Percentiles rank a stretch among this genome's conserved stretches.
Conservation (phyloP, 1,284 basidiomycete genomes). For the Stygiomarasmius scandens region DNA sequence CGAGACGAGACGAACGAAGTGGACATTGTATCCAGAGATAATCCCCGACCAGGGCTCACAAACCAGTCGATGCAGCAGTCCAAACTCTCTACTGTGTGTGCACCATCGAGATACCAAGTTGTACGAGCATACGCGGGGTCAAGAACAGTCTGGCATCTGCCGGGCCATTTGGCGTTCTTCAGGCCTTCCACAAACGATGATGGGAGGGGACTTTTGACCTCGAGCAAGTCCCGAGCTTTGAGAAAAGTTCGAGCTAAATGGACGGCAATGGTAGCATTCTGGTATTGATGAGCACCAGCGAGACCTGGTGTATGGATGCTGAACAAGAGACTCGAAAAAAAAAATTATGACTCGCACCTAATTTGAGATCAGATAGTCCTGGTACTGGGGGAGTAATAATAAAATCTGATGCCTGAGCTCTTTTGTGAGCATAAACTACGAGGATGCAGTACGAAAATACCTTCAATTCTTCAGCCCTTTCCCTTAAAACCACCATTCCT, state of each 20-base stretch:
- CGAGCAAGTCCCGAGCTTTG: constrained; percentile 33
- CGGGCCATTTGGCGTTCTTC: constrained; percentile 85
- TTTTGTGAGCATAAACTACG: background rate
- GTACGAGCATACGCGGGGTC: constrained; percentile 54
- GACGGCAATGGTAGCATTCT: constrained; percentile 90
- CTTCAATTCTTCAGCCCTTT: constrained; percentile 69
- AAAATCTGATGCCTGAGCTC: constrained; percentile 63
- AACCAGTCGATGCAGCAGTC: constrained; percentile 90
- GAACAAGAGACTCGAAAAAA: background rate
- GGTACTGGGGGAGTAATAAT: constrained; percentile 53
- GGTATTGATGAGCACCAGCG: constrained; percentile 86
- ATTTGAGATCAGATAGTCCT: constrained; percentile 54
- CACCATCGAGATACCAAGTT: constrained; percentile 94
- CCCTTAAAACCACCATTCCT: constrained; percentile 67
- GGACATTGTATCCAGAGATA: constrained; percentile 30
- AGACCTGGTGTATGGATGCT: constrained; percentile 56
- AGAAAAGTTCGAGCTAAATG: constrained; percentile 77
- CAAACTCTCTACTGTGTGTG: constrained; percentile 93
- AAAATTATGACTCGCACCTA: constrained; percentile 51
- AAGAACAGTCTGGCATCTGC: constrained; percentile 87
- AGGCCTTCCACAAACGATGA: constrained; percentile 65
- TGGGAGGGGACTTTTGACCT: constrained; percentile 44
- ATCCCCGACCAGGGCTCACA: constrained; percentile 53
- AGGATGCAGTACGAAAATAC: constrained; percentile 34
- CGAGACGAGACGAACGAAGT: constrained; percentile 13